Conservation (phyloP, 2,329 filamentous ascomycete species). For the Lasiodiplodia gonubiensis region DNA sequence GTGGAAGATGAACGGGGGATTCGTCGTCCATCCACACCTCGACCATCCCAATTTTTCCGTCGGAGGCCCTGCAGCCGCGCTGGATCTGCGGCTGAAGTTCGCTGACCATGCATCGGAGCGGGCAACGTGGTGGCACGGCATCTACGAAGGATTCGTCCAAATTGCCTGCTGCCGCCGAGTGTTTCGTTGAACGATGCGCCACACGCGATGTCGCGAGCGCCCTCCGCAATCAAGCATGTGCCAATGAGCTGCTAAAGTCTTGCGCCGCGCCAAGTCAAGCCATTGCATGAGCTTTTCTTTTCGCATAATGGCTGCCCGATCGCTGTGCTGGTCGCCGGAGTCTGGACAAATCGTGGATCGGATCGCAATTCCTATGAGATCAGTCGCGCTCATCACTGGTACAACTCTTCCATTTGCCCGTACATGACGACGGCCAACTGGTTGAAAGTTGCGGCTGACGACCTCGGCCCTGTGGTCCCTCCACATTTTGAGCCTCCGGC, state of each 20-base stretch:
- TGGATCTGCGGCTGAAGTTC: constrained; percentile 17
- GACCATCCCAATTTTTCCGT: constrained; percentile 9
- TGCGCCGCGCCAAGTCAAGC: constrained; percentile 15
- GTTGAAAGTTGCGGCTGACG: not conserved
- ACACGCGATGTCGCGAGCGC: not conserved
- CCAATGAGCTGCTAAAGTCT: constrained; percentile 15
- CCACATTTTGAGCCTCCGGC: not conserved
- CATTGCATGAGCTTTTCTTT: not conserved
- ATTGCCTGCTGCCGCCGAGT: constrained; percentile 1
- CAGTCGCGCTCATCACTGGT: not conserved
- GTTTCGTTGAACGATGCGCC: constrained; percentile 8
- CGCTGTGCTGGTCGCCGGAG: not conserved
- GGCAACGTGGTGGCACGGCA: constrained; percentile 12
- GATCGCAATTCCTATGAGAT: not conserved
- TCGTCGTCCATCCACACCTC: constrained; percentile 2
- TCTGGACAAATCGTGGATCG: not conserved
- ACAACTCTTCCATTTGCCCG: constrained; percentile 11
- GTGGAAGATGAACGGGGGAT: constrained; percentile 5
- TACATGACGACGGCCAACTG: not conserved
- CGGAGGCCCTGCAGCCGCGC: not conserved
- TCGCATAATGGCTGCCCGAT: not conserved
- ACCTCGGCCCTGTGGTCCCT: not conserved
- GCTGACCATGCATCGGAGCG: constrained; percentile 16
- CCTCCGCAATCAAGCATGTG: constrained; percentile 14
- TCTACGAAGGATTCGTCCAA: constrained; percentile 10